Evolutionary conservation across 108 stramenopile genomes (phyloP), one percentile per base, ranked within the genome.

Genomic region (Hondaea fermentalgiana): DNA sequence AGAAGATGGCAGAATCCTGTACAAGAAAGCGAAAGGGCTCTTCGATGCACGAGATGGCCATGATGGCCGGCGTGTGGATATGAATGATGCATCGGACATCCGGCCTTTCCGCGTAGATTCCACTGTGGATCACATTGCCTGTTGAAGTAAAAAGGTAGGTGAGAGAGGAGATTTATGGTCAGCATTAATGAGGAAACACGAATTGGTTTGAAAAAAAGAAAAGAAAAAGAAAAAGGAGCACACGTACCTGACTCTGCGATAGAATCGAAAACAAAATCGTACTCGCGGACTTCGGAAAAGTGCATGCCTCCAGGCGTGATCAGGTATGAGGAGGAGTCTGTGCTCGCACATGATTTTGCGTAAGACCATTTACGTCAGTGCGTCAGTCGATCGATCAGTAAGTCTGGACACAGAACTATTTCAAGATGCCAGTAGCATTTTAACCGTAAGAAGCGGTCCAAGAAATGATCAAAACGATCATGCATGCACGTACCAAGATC

Each of bases 71-170:
- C 19, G 76, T 83, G 5, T 83, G 76, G 51, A 83, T 83, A 4
- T 83, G 76, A 35, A 83, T 83, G 76, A 83, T 83, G 45, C 49
- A 47, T 8, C 76, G 76, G 19, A 83, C 76, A 35, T 83, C 76
- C 51, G 76, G 76, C 49, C 76, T 43, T 17, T 43, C 6, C 14
- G 17, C 76, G 51, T 83, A 83, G 51, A 83, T 83, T 6, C 76
- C 76, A 35, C 76, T 83, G 76, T 83, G 76, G 76, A 83, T 83
- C n/a, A 83, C 51, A 23, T 83, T 83, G 19, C 76, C 55, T 57
- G 55, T 8, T 16, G 4, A 1, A 0, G 0, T 57, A 2, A 16
- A 57, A 57, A 16, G 55, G 55, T 16, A 57, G 55, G 35, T 35
- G 2, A 35, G 35, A 35, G 35, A 35, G 35, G 35, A 35, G 35